Percentiles rank a stretch among this genome's conserved stretches.
Conservation (phyloP, 345 rosid genomes). For the Sonneratia caseolaris region DNA sequence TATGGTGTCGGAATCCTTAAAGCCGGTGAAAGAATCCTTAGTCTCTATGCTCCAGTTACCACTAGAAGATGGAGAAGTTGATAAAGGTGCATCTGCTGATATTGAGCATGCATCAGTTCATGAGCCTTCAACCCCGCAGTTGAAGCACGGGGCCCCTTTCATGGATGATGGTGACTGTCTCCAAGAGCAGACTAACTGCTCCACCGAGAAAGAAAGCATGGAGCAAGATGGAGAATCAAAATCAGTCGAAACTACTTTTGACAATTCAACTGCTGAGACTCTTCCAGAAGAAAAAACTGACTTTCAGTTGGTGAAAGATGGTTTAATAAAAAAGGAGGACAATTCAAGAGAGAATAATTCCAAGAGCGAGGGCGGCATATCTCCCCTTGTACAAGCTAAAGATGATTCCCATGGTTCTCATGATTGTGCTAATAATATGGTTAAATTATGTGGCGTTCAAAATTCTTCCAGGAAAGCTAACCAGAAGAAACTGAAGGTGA, state of each 20-base stretch:
- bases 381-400: slow-evolving; percentile 17
- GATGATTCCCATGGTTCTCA: slow-evolving; percentile 16
- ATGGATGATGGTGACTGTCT: slow-evolving; percentile 51
- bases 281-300: slow-evolving; percentile 18
- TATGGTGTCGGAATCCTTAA: slow-evolving; percentile 43
- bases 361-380: slow-evolving; percentile 19
- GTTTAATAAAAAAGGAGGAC: slow-evolving; percentile 37
- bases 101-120: slow-evolving; percentile 32
- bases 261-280: slow-evolving; percentile 25
- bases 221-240: slow-evolving; percentile 70
- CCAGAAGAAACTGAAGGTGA: slow-evolving; percentile 62
- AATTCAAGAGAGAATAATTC: slow-evolving; percentile 23
- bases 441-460: slow-evolving; percentile 29
- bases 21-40: slow-evolving; percentile 64
- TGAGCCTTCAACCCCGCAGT: slow-evolving; percentile 81
- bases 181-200: slow-evolving; percentile 50
- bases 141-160: slow-evolving; percentile 46
- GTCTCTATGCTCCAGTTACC: slow-evolving; percentile 47
- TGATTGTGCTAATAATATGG: slow-evolving; percentile 15
- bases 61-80: slow-evolving; percentile 22
- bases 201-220: slow-evolving; percentile 44
- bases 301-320: slow-evolving; percentile 8
- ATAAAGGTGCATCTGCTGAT: slow-evolving; percentile 16
- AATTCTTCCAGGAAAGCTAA: slow-evolving; percentile 31
- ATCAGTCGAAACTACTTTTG: slow-evolving; percentile 74